Percentiles rank a stretch among this genome's conserved stretches.
Conservation (phyloP, 2,329 filamentous ascomycete genomes). For the Macrophomina tecta region DNA sequence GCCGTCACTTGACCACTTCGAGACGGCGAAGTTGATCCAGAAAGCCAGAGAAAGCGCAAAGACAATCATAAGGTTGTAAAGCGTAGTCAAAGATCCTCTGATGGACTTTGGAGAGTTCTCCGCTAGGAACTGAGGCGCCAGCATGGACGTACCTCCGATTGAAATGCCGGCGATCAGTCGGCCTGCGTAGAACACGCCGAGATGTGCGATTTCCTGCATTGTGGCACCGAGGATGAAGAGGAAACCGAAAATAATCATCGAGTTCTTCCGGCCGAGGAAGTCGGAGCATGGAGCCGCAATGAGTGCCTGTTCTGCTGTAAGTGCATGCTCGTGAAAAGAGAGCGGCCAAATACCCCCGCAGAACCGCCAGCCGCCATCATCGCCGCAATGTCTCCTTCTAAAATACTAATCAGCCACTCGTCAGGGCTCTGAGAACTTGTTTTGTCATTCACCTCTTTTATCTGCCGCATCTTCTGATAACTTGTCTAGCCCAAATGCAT, state of each 20-base stretch:
- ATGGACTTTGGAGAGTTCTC: constrained; percentile 51
- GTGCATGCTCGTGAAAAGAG: neutral
- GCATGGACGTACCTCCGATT: constrained; percentile 46
- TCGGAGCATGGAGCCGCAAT: constrained; percentile 47
- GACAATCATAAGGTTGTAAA: constrained; percentile 51
- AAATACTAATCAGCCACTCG: neutral
- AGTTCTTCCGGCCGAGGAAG: constrained; percentile 45
- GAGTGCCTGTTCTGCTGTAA: constrained; percentile 34
- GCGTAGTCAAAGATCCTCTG: constrained; percentile 49
- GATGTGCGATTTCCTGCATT: constrained; percentile 46
- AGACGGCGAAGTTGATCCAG: constrained; percentile 41
- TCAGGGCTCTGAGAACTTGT: neutral
- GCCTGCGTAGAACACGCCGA: constrained; percentile 46
- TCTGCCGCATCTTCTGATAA: constrained; percentile 39
- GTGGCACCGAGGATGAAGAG: constrained; percentile 44
- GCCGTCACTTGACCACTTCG: constrained; percentile 35
- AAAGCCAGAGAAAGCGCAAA: constrained; percentile 44
- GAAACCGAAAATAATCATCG: constrained; percentile 40
- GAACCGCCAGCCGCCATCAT: constrained; percentile 45
- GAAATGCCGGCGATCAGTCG: constrained; percentile 47
- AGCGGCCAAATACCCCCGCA: constrained; percentile 33
- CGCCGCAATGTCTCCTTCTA: constrained; percentile 40
- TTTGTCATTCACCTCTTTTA: constrained; percentile 21
- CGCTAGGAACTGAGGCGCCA: constrained; percentile 43
- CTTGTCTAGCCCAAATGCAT: constrained; percentile 44